Base-by-base conservation (phyloP, 2,329 filamentous ascomycete genomes). In the Colletotrichum endophyticum region DNA sequence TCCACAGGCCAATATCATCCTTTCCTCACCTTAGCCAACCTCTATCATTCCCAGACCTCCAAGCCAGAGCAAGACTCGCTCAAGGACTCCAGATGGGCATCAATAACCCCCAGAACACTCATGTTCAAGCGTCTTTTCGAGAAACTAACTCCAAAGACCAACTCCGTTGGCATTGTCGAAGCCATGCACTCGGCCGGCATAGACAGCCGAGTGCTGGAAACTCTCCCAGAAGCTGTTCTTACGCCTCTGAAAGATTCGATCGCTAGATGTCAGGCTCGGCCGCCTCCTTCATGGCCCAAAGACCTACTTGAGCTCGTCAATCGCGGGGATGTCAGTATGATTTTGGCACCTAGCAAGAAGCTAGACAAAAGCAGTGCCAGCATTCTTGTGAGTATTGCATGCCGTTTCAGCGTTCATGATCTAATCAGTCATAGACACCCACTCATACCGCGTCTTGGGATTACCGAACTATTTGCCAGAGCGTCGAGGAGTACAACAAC, bases 201-300 rank as follows among this genome's bases (percentile, higher is more conserved):
- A 63, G 92, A 90, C 8, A 84, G 86, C 12, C 87, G 90, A 28
- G 87, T 96, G 66, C 89, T 99, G 19, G 95, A 98, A 78, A 96
- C 95, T 1, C 87, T 99, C 2, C 96, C 97, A 3, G 95, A 98
- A 84, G 93, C 95, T 30, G 89, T 98, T n/a, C 90, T 95, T 70
- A 91, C 94, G 3, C 94, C 95, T 0, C 88, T 99, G 16, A 94
- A 94, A 82, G 96, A 99, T 85, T 93, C 94, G 7, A 95, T 99
- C 56, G 91, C 93, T n/a, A 90, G 92, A 78, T 98, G 95, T 79
- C 96, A 98, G 83, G 91, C 92, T n/a, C 91, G 92, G 76, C 96
- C 96, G 22, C 95, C 96, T 12, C 90, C 93, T 1, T 91, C 90
- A 2, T 99, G 96, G 96, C 89, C 91, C 16, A 89, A 89, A 57